Base-by-base conservation (phyloP, 306 rosid genomes). In the Cucurbita pepo region DNA sequence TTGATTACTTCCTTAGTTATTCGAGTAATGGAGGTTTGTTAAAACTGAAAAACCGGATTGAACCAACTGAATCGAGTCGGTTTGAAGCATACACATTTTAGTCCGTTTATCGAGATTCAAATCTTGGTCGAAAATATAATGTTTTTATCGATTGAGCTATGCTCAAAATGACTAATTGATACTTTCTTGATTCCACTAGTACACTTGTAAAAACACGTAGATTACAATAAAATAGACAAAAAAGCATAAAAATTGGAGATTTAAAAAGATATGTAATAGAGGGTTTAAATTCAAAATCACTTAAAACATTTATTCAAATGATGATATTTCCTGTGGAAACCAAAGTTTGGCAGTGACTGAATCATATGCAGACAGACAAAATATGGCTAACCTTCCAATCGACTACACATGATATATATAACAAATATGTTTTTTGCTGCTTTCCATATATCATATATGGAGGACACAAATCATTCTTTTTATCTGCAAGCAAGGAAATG, bases 321-420 rank as follows among this genome's bases (percentile, higher is more conserved):
- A 51, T 12, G 14, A 48, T 13, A 45, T 67, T 44, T 61, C 56
- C 44, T 62, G 72, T 79, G 81, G 77, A 72, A 56, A 73, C 75
- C 72, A 36, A 47, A 59, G 45, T 72, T 72, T 30, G 53, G 63
- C 56, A 79, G 73, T 21, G 71, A 62, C 70, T 51, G 73, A 75
- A 74, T 67, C 18, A 56, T 21, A 18, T 64, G 71, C 34, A 10
- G 72, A 52, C 52, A 56, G 50, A 75, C 57, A 63, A 64, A 69
- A 77, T 54, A 60, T 36, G 74, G 67, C 69, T 69, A 30, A 71
- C 71, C 88, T 86, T 80, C 66, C 84, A 80, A 56, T 58, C 80
- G 72, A 75, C 79, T 77, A 76, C 76, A 70, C 51, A 77, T 30
- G 34, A 30, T 30, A 83, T 84, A 82, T 80, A 71, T 52, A 86